A percentile compares a stretch with the other conserved stretches of the same genome.
Evolutionary conservation across 306 rosid genomes (phyloP).

Genomic region (Trichosanthes truncata): DNA sequence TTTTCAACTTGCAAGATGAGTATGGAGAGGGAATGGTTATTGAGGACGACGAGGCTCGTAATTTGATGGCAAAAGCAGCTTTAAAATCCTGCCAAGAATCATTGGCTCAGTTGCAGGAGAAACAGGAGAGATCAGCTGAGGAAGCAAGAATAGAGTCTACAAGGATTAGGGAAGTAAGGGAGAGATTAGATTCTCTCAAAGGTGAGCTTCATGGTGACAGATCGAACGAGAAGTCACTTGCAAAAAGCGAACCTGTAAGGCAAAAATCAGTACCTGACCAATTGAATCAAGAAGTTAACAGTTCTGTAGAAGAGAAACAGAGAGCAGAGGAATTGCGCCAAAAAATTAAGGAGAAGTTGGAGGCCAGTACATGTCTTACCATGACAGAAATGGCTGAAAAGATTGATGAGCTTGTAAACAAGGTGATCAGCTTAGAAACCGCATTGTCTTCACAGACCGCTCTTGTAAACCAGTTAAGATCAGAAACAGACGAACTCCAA

Average conservation of each 20-base stretch:
- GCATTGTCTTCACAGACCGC: constrained; percentile 73
- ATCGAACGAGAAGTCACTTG: constrained; percentile 14
- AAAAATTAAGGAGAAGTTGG: constrained; percentile 47
- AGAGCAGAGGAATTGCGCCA: constrained; percentile 36
- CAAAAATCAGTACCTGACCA: constrained; percentile 18
- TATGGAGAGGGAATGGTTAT: constrained; percentile 67
- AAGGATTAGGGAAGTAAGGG: constrained; percentile 41
- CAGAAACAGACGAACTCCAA: constrained; percentile 64
- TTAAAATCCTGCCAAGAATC: constrained; percentile 71
- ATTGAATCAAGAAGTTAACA: constrained; percentile 18
- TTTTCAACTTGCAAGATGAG: constrained; percentile 71
- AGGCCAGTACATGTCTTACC: constrained; percentile 36
- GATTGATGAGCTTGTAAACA: constrained; percentile 71
- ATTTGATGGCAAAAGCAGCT: constrained; percentile 79
- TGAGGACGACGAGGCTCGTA: constrained; percentile 78
- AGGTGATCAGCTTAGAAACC: constrained; percentile 65
- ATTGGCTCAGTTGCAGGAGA: constrained; percentile 43
- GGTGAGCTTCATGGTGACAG: constrained; percentile 25
- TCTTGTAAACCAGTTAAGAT: constrained; percentile 43
- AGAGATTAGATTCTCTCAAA: constrained; percentile 49
- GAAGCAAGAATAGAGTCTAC: constrained; percentile 47
- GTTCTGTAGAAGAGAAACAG: constrained; percentile 23
- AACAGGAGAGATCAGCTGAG: constrained; percentile 48
- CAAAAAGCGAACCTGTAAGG: constrained; percentile 14
- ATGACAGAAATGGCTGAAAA: constrained; percentile 79